Conservation (phyloP, 257 asterid species). For the Striga asiatica region DNA sequence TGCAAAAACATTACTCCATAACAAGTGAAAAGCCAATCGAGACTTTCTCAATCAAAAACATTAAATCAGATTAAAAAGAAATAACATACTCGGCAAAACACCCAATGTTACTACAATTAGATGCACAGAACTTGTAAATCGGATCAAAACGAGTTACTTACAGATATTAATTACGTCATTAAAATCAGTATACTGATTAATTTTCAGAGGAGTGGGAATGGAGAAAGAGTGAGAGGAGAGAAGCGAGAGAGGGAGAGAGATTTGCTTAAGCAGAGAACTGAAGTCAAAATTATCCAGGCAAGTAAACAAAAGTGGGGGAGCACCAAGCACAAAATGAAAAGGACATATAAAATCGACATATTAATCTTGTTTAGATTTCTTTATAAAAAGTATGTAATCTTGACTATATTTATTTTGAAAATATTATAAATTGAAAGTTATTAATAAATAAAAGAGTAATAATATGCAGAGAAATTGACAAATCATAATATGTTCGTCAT, state of each 20-base stretch:
- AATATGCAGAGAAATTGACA: too few relatives aligned
- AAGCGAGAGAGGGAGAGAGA: constrained; percentile 9
- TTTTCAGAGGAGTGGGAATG: too few relatives aligned
- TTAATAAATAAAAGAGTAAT: too few relatives aligned
- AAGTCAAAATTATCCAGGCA: constrained; percentile 24
- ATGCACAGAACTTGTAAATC: constrained; percentile 13
- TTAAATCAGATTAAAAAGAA: background rate
- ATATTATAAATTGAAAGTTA: too few relatives aligned
- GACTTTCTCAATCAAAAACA: background rate
- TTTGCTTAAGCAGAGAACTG: constrained; percentile 7
- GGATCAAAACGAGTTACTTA: constrained; percentile 27
- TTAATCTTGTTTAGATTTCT: too few relatives aligned
- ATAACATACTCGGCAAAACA: background rate
- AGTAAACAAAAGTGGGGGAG: constrained; percentile 23
- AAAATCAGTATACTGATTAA: constrained; percentile 4
- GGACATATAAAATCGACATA: too few relatives aligned
- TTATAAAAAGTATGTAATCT: too few relatives aligned
- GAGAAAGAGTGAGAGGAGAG: too few relatives aligned
- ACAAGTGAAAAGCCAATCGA: constrained; percentile 1
- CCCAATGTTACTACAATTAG: background rate
- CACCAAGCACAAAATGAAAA: too few relatives aligned
- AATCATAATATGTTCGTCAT: too few relatives aligned
- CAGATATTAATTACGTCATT: constrained; percentile 28
- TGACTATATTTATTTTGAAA: too few relatives aligned
- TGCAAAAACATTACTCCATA: too few relatives aligned